These are phyloP conservation scores for Diaporthe sp. DNA, from an alignment of 2,329 filamentous ascomycete species.

Conservation along the genomic window DNA sequence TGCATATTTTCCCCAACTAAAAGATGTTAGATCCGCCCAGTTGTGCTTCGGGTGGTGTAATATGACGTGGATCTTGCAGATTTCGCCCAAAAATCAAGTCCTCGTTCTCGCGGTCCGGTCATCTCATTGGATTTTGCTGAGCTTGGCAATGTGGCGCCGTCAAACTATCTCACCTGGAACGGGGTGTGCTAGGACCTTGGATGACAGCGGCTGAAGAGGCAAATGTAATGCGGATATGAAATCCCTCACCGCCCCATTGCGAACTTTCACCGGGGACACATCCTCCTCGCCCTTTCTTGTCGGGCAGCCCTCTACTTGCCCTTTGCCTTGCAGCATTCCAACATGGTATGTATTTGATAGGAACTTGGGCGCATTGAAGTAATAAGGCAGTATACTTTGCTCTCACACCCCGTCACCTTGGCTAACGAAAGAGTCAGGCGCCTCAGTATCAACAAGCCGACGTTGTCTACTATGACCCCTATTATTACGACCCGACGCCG, in stretches of 20 bases:
- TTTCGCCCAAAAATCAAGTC: background rate
- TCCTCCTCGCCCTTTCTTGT: background rate
- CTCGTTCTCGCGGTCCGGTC: background rate
- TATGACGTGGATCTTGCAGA: constrained; percentile 17
- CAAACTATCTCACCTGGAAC: constrained; percentile 1
- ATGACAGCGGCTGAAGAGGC: background rate
- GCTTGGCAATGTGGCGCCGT: constrained; percentile 10
- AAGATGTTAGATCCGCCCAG: background rate
- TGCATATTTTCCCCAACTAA: background rate
- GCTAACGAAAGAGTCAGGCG: background rate
- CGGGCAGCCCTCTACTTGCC: background rate
- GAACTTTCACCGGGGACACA: background rate
- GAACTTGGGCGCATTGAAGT: background rate
- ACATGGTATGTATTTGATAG: constrained; percentile 1
- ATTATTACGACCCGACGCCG: background rate
- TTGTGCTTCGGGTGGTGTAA: background rate
- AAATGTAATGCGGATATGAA: background rate
- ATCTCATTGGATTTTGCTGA: background rate
- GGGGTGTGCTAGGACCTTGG: background rate
- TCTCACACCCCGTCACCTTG: background rate
- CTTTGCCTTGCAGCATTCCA: background rate
- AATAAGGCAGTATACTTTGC: background rate
- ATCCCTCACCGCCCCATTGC: background rate
- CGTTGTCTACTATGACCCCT: constrained; percentile 12
- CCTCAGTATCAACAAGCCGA: constrained; percentile 13